Base-by-base conservation (phyloP, 306 rosid genomes). In the Ammopiptanthus mongolicus region DNA sequence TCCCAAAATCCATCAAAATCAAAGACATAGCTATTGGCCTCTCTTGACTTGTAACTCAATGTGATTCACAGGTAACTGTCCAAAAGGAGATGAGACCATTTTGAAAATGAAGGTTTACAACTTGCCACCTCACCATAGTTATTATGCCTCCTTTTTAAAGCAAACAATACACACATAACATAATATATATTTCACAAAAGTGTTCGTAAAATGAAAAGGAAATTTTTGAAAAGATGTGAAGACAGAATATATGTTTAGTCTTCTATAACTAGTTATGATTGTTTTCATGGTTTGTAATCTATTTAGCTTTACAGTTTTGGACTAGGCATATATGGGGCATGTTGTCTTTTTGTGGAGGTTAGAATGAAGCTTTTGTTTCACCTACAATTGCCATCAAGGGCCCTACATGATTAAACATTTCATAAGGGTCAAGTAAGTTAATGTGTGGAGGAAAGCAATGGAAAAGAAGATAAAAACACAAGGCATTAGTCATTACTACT, bases 391-490 rank as follows among this genome's bases (percentile, higher is more conserved):
- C 64, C 63, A 73, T 85, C 87, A 73, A 50, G 68, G 86, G 50
- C 57, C 89, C 83, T 66, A 70, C 82, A 36, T 52, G 17, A 71
- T 62, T 80, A 15, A 82, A 58, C 62, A 63, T 71, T 71, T 63
- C 37, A 70, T 77, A 83, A 86, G 83, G 22, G 87, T 68, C 81
- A 84, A 62, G 51, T 73, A 14, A 61, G 80, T 80, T 78, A 64
- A 58, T 85, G 83, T 83, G 89, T 74, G 86, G 77, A 81, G 78
- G 81, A 59, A 82, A 82, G 72, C 51, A 48, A 78, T 19, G 78
- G 77, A 62, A 74, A 64, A 80, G 80, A 76, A 80, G 87, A 82
- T 82, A 72, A 75, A 84, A 69, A 78, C 80, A 68, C 81, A 65
- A 19, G 36, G 68, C 21, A 69, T 21, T 37, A 44, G 69, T 31